These are phyloP conservation scores for Ophiostoma pallidulum DNA, from an alignment of 2,329 filamentous ascomycete species.

Conservation along the genomic window DNA sequence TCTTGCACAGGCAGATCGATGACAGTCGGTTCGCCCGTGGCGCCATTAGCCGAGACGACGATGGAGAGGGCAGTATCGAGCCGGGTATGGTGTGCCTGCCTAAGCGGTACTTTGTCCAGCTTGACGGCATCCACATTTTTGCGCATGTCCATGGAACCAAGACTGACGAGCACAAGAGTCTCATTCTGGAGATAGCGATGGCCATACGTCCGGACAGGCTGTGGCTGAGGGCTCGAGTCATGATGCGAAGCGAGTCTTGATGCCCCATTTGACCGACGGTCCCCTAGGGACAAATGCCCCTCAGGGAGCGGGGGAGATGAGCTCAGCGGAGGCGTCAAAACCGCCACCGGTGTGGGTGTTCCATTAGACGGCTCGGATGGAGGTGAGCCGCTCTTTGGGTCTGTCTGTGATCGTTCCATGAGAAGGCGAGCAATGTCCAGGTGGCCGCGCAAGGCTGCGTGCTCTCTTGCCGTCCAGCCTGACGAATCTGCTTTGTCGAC, in stretches of 20 bases:
- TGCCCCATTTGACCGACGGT: conserved; percentile 43
- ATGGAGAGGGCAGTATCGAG: conserved; percentile 90
- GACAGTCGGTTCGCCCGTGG: conserved; percentile 75
- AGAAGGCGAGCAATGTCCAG: conserved; percentile 68
- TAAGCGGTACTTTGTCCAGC: conserved; percentile 78
- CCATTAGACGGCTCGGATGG: background rate
- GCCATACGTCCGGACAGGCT: conserved; percentile 89
- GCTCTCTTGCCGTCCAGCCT: conserved; percentile 89
- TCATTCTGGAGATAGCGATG: conserved; percentile 88
- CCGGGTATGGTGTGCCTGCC: conserved; percentile 82
- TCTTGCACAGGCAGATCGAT: conserved; percentile 92
- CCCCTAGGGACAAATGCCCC: conserved; percentile 48
- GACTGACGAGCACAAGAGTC: conserved; percentile 80
- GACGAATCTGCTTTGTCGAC: conserved; percentile 69
- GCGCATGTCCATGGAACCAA: conserved; percentile 90
- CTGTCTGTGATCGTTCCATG: conserved; percentile 38
- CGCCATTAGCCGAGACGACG: conserved; percentile 77
- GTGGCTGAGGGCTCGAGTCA: conserved; percentile 24
- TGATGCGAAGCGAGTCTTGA: conserved; percentile 36
- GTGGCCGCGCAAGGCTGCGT: conserved; percentile 83
- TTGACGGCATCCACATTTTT: conserved; percentile 73
- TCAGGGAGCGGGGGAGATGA: conserved; percentile 39
- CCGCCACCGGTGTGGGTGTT: background rate
- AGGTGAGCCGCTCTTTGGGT: conserved; percentile 18
- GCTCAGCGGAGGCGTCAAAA: conserved; percentile 17